Evolutionary conservation across 2,329 filamentous ascomycete species (phyloP).

Genomic region (Xylaria sp.): DNA sequence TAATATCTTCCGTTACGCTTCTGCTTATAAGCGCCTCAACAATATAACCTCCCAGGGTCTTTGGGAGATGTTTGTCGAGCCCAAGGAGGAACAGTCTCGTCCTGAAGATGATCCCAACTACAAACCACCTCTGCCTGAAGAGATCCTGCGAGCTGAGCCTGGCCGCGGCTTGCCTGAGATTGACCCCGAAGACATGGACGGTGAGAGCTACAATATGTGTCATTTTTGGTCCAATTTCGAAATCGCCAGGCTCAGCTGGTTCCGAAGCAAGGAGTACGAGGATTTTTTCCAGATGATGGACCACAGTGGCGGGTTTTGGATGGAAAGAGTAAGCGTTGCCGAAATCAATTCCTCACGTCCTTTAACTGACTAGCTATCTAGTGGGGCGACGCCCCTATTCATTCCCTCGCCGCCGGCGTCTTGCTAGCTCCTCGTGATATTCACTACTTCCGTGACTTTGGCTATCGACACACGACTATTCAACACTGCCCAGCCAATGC

Average conservation of each 20-base stretch:
- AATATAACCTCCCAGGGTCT: constrained; percentile 90
- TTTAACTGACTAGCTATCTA: constrained; percentile 57
- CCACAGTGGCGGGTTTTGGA: constrained; percentile 97
- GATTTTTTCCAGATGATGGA: constrained; percentile 99
- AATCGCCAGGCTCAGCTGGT: constrained; percentile 93
- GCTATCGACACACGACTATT: constrained; percentile 97
- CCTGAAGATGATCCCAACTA: constrained; percentile 71
- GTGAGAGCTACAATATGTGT: constrained; percentile 99
- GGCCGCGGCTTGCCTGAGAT: constrained; percentile 78
- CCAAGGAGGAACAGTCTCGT: constrained; percentile 67
- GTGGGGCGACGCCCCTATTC: constrained; percentile 99
- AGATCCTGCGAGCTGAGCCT: constrained; percentile 81
- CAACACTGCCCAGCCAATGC: constrained; percentile 98
- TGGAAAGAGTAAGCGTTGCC: constrained; percentile 78
- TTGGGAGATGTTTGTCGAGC: constrained; percentile 99
- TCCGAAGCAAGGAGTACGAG: constrained; percentile 95
- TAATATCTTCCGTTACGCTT: constrained; percentile 99
- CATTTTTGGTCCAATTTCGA: constrained; percentile 99
- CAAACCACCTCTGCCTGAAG: constrained; percentile 78
- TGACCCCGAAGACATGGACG: constrained; percentile 93
- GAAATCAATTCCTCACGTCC: background rate
- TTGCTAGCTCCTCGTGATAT: constrained; percentile 85
- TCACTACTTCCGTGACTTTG: constrained; percentile 99
- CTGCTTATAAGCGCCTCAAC: constrained; percentile 92
- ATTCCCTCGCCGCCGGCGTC: constrained; percentile 93